Evolutionary conservation across 495 filamentous ascomycete genomes (phyloP), one percentile per base, ranked within the genome.

Genomic region (Extremus antarcticus): DNA sequence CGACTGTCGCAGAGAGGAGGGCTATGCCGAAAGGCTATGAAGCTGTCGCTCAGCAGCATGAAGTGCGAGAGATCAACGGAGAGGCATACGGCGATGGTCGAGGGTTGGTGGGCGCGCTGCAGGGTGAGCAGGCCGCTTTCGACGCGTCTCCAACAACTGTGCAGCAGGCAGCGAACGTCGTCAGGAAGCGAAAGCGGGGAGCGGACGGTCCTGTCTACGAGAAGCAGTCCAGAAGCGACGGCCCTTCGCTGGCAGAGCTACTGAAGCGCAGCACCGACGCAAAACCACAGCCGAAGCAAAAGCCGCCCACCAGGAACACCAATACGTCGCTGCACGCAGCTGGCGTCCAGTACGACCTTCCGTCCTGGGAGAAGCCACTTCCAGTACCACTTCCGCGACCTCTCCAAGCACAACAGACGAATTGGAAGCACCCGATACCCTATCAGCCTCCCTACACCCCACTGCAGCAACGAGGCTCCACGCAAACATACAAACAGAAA

Each of bases 191-290:
- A 22, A 57, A 61, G 41, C 58, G 58, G n/a, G 20, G 39, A 8
- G 11, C 16, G 29, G 54, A 35, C 8, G 45, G 9, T 19, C n/a
- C 46, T 7, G 3, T 8, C 11, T 32, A 25, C 1, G 56, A 24
- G 29, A 51, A 53, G 45, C 53, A 53, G 15, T 41, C 13, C 29
- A 35, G 4, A 4, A 35, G 13, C 13, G 29, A 35, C 29, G 29
- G 13, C 13, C 29, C 57, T 3, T 61, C 58, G n/a, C 58, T 61
- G 9, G 38, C 49, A 13, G 58, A 56, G 10, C 54, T 61, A 17
- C 54, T 61, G 16, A 49, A 46, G 25, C 53, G 53, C 20, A 61
- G 58, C 23, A 54, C 57, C 20, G 35, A 4, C 15, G 54, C 58
- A 1, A 56, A 50, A 38, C 7, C 23, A 8, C 52, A 7, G 15